Percentiles rank a stretch among this genome's conserved stretches.
Conservation (phyloP, 768 basidiomycete genomes). For the Trametes elegans region DNA sequence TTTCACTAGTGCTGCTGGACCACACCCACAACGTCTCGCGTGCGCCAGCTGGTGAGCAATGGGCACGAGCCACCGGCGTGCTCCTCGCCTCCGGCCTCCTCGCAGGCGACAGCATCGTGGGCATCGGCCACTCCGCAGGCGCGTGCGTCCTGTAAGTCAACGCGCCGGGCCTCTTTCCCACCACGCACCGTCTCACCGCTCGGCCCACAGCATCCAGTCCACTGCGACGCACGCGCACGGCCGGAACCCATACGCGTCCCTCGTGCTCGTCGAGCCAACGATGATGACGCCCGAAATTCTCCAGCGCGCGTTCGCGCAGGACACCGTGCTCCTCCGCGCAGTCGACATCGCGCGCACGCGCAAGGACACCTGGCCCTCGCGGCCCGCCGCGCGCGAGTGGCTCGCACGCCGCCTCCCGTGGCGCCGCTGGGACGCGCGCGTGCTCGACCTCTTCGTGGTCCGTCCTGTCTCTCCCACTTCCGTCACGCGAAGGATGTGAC, state of each 20-base stretch:
- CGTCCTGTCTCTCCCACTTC: neutral
- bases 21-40: neutral
- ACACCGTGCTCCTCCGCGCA: neutral
- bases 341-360: neutral
- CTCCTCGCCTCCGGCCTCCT: constrained; percentile 6
- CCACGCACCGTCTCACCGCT: neutral
- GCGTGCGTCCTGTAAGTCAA: neutral
- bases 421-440: constrained; percentile 6
- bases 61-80: neutral
- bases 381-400: constrained; percentile 6
- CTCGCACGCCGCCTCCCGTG: constrained; percentile 8
- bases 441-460: constrained; percentile 7
- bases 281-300: constrained; percentile 9
- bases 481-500: neutral
- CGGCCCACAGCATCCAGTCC: neutral
- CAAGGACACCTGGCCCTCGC: constrained; percentile 18
- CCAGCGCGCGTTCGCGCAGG: neutral
- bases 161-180: too few species aligned
- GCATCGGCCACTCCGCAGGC: neutral
- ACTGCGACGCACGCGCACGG: neutral
- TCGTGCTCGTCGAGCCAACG: constrained; percentile 15
- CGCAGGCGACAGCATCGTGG: neutral
- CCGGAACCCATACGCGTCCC: neutral
- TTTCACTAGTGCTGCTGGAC: neutral
- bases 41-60: neutral